Conservation (phyloP, 768 basidiomycete genomes). For the Wakefieldia striispora region DNA sequence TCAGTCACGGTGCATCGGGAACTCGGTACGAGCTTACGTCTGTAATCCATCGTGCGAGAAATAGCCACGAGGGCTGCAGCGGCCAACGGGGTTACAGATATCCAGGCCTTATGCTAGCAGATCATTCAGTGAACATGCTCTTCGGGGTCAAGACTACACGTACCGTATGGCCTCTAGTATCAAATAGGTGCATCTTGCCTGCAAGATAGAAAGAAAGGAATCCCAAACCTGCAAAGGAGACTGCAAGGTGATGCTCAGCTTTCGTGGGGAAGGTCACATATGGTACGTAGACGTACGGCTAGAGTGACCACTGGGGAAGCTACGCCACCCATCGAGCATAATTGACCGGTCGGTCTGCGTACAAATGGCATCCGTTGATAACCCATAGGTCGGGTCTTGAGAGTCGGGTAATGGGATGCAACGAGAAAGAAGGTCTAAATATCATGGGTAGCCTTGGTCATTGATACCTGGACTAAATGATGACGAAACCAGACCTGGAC, state of each 20-base stretch:
- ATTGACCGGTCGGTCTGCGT: slow-evolving; percentile 59
- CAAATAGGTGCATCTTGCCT: slow-evolving; percentile 91
- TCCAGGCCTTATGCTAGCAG: slow-evolving; percentile 74
- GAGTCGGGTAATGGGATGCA: slow-evolving; percentile 70
- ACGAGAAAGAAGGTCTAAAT: slow-evolving; percentile 31
- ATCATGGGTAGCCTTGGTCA: not conserved
- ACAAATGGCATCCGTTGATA: slow-evolving; percentile 77
- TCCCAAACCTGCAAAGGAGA: slow-evolving; percentile 91
- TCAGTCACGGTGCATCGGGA: slow-evolving; percentile 10
- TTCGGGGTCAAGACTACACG: slow-evolving; percentile 14
- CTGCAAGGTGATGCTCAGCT: slow-evolving; percentile 36
- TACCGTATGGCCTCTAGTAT: slow-evolving; percentile 71
- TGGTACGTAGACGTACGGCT: slow-evolving; percentile 53
- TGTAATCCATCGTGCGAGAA: slow-evolving; percentile 88
- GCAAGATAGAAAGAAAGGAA: slow-evolving; percentile 87
- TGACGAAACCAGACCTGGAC: slow-evolving; percentile 57
- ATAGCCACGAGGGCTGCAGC: slow-evolving; percentile 80
- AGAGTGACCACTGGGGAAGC: slow-evolving; percentile 91
- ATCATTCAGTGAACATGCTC: not conserved
- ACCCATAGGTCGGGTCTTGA: slow-evolving; percentile 65
- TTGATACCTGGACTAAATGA: not conserved
- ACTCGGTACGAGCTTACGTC: slow-evolving; percentile 47
- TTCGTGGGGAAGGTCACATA: not conserved
- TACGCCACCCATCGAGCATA: slow-evolving; percentile 83
- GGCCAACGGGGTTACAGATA: slow-evolving; percentile 70